These are phyloP conservation scores for Camelina laxa DNA, from an alignment of 345 rosid species.

Conservation along the genomic window DNA sequence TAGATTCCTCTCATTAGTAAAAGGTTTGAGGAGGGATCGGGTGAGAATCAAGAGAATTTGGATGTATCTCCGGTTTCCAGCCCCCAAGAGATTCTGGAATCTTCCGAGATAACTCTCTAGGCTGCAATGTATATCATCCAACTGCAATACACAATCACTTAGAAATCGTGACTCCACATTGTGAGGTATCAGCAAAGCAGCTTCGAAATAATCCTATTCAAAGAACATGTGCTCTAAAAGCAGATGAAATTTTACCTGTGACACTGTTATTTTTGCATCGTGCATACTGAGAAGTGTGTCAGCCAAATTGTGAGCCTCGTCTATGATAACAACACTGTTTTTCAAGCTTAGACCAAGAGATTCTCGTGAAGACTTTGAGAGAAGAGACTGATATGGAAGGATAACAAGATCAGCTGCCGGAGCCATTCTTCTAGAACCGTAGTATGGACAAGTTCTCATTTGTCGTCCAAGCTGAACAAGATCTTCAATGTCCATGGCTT, in stretches of 20 bases:
- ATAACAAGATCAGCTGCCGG: slow-evolving; percentile 83
- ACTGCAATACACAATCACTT: slow-evolving; percentile 48
- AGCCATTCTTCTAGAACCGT: slow-evolving; percentile 80
- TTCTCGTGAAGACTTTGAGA: slow-evolving; percentile 91
- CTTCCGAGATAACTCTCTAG: slow-evolving; percentile 73
- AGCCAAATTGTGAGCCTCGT: slow-evolving; percentile 97
- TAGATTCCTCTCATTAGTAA: slow-evolving; percentile 48
- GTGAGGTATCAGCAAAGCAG: slow-evolving; percentile 8
- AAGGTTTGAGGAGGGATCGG: slow-evolving; percentile 63
- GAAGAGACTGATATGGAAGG: slow-evolving; percentile 94
- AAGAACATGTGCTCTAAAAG: neutral
- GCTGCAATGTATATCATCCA: slow-evolving; percentile 70
- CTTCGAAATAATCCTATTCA: slow-evolving; percentile 11
- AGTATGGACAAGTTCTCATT: slow-evolving; percentile 87
- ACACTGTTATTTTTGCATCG: slow-evolving; percentile 68
- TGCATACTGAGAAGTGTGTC: slow-evolving; percentile 92
- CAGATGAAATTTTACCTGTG: slow-evolving; percentile 59
- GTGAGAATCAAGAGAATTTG: slow-evolving; percentile 80
- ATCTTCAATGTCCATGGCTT: slow-evolving; percentile 88
- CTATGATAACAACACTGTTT: slow-evolving; percentile 79
- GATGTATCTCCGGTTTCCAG: slow-evolving; percentile 92
- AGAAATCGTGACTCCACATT: neutral
- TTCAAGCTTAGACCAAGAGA: slow-evolving; percentile 84
- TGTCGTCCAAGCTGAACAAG: slow-evolving; percentile 74
- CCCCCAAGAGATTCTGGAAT: slow-evolving; percentile 71